Evolutionary conservation across 805 yeast species (phyloP), one percentile per base, ranked within the genome.

Genomic region (Ogataea polymorpha): DNA sequence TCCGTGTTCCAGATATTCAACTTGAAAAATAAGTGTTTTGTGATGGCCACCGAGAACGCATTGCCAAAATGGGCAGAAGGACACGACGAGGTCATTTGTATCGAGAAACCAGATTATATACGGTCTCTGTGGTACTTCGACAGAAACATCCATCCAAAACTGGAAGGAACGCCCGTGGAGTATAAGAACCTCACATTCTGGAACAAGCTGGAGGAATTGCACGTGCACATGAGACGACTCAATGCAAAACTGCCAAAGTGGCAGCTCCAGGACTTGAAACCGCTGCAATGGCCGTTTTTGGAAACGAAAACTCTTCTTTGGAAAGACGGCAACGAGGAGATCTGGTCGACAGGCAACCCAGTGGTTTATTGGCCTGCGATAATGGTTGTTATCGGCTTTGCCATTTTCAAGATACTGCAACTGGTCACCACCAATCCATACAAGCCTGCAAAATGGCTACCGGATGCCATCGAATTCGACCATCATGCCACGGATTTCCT

Each of bases 51-150:
- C 58, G 75, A 74, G 32, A 72, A 72, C 15, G 76, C 71, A 56
- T 68, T 93, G 29, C 96, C 96, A n/a, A 49, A 49, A 6, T 86
- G 95, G 95, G 97, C 86, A 2, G 75, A 74, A 52, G 72, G 72
- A 44, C 96, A 89, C 60, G 86, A 84, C 63, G 99, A 93, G 68
- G 95, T 91, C 9, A 66, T 88, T 29, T 93, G 99, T 61, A 74
- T 88, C 39, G 82, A 80, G 37, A 77, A 77, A 20, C 93, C 97
- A 11, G 76, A 78, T 13, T 60, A 71, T 40, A 76, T 77, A 20
- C 79, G 82, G 58, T 74, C 95, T 1, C 61, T 81, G 35, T 90
- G 96, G 86, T 77, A 69, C 54, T 65, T 90, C 49, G 96, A 89
- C 57, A 65, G 65, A 44, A 82, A 83, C 52, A 57, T 60, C 18